Evolutionary conservation across 2,329 filamentous ascomycete species (phyloP).

Genomic region (Xylaria sp.): DNA sequence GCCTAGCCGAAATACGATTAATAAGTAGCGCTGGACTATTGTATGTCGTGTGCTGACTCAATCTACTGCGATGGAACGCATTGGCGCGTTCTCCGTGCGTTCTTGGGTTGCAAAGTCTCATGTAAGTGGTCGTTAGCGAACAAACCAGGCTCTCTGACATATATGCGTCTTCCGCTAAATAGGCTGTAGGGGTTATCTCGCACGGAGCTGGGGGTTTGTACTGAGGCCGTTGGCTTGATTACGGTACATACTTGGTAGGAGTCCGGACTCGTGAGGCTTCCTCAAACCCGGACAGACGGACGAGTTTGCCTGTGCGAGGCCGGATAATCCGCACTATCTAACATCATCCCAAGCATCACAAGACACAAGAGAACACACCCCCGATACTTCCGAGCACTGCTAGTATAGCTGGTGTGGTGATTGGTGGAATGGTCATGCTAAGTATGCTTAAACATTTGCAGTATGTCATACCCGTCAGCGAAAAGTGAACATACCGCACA

Average conservation of each 20-base stretch:
- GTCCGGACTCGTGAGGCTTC: conserved; percentile 7
- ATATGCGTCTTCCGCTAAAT: no score
- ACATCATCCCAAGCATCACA: not conserved
- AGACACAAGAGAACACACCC: not conserved
- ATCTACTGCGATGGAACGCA: no score
- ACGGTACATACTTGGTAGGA: no score
- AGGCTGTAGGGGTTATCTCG: no score
- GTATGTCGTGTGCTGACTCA: no score
- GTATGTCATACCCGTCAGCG: not conserved
- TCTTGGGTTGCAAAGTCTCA: no score
- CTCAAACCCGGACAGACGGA: not conserved
- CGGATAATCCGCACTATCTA: not conserved
- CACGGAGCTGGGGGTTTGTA: no score
- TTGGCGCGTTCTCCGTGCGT: no score
- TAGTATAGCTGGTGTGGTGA: not conserved
- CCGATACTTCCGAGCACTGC: conserved; percentile 14
- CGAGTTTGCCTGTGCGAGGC: not conserved
- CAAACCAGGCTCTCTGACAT: no score
- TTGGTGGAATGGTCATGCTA: not conserved
- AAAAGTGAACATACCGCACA: not conserved
- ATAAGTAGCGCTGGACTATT: no score
- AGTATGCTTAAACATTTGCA: not conserved
- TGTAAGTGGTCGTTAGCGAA: no score
- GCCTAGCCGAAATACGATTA: no score
- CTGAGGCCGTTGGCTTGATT: not conserved